Evolutionary conservation across 306 rosid species (phyloP), one percentile per base, ranked within the genome.

Genomic region (Cyclanthera cordifolia): DNA sequence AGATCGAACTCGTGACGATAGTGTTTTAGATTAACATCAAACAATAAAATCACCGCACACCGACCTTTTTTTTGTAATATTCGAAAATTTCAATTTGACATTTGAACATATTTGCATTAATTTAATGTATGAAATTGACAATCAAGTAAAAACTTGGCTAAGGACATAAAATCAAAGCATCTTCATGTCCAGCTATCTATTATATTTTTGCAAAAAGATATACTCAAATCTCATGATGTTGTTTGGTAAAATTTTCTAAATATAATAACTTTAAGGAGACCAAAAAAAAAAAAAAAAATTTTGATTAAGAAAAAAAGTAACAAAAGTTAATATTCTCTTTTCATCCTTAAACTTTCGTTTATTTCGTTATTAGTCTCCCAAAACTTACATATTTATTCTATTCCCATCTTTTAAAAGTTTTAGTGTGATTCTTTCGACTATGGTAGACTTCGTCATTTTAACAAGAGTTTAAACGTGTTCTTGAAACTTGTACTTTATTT

Each of bases 151-250:
- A 41, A 41, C 37, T 63, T 34, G 27, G 1, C 15, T 17, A 61
- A n/a, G 67, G 46, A 9, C 49, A 60, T 16, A 32, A 60, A 60
- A 60, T 9, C 24, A 60, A 34, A 34, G 68, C 47, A 61, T n/a
- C 12, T 55, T 55, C 28, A 23, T 55, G 17, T 55, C 59, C 17
- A 55, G 17, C 34, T 10, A 24, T 54, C 32, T 63, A 6, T 39
- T 61, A 34, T 37, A 37, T 37, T 21, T 43, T 11, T 11, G 23
- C 39, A 30, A 2, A 39, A 39, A 3, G 51, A 19, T 1, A 27
- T 63, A 5, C 48, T 64, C 27, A 64, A 32, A 58, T 32, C 24
- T 63, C 69, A 63, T 63, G 19, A 63, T 63, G 19, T 43, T 63
- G 52, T 41, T 63, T 20, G 49, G 12, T 39, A 0, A 20, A 20